These are phyloP conservation scores for Boletus sp. DNA, from an alignment of 1,284 basidiomycete species.

Conservation along the genomic window DNA sequence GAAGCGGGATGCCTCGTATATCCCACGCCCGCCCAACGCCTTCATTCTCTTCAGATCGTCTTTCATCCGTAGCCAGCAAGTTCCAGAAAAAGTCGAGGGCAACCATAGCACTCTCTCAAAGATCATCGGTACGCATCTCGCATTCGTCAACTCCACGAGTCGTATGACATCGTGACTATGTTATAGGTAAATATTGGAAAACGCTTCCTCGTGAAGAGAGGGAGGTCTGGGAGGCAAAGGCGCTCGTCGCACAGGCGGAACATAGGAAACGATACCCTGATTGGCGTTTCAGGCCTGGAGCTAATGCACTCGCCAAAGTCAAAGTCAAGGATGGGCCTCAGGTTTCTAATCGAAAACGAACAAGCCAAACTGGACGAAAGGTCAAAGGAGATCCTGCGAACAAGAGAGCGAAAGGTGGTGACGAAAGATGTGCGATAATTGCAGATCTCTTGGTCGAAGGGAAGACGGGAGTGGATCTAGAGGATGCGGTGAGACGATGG, in stretches of 20 bases:
- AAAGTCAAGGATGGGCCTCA: slow-evolving; percentile 38
- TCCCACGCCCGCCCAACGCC: slow-evolving; percentile 90
- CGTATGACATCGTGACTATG: background rate
- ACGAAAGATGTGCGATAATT: slow-evolving; percentile 42
- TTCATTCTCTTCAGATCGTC: slow-evolving; percentile 93
- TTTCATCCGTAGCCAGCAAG: slow-evolving; percentile 74
- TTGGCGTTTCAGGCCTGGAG: slow-evolving; percentile 68
- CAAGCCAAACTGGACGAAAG: slow-evolving; percentile 37
- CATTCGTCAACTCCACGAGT: background rate
- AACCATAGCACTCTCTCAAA: slow-evolving; percentile 73
- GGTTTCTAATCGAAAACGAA: slow-evolving; percentile 36
- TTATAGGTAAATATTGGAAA: slow-evolving; percentile 57
- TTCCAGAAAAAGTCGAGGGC: slow-evolving; percentile 73
- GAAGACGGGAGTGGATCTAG: slow-evolving; percentile 46
- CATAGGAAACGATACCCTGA: slow-evolving; percentile 74
- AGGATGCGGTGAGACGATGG: slow-evolving; percentile 45
- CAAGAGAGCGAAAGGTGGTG: slow-evolving; percentile 29
- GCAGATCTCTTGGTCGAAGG: slow-evolving; percentile 50
- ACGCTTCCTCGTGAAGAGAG: slow-evolving; percentile 57
- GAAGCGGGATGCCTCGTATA: slow-evolving; percentile 58
- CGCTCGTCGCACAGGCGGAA: slow-evolving; percentile 69
- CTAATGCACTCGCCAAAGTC: slow-evolving; percentile 51
- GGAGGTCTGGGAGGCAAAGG: slow-evolving; percentile 72
- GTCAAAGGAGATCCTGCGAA: slow-evolving; percentile 30
- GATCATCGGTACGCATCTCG: slow-evolving; percentile 45